phyloP scores from a whole-genome alignment of 345 rosid genomes.

The Murraya paniculata region DNA sequence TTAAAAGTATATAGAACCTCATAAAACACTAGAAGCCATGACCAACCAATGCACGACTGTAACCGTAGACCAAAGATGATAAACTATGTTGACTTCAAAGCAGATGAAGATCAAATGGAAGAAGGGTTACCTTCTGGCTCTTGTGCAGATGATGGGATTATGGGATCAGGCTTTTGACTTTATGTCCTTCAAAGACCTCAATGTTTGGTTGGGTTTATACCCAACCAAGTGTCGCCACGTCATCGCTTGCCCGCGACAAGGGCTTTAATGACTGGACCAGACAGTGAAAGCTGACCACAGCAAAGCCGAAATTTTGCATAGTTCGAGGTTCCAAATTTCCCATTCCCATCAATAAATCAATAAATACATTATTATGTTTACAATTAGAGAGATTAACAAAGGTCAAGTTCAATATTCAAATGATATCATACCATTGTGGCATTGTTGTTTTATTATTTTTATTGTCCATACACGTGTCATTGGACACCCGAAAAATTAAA shows the following conservation, averaged over 20 bases:
- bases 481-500: no score
- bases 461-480: no score
- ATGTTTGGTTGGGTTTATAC: no score
- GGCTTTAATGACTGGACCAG: neutral
- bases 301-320: neutral
- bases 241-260: neutral
- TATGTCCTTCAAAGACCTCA: no score
- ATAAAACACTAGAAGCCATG: neutral
- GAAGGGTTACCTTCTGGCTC: neutral
- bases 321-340: neutral
- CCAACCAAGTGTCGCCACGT: neutral
- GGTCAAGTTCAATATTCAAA: no score
- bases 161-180: neutral
- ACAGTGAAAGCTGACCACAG: no score
- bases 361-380: no score
- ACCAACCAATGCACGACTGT: neutral
- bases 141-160: neutral
- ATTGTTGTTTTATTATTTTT: no score
- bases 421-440: no score
- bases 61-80: no score
- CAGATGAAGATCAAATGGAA: neutral
- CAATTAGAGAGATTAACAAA: no score
- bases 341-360: no score
- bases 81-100: neutral
- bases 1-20: neutral